Conservation (phyloP, 345 rosid species). For the Ceriops tagal region DNA sequence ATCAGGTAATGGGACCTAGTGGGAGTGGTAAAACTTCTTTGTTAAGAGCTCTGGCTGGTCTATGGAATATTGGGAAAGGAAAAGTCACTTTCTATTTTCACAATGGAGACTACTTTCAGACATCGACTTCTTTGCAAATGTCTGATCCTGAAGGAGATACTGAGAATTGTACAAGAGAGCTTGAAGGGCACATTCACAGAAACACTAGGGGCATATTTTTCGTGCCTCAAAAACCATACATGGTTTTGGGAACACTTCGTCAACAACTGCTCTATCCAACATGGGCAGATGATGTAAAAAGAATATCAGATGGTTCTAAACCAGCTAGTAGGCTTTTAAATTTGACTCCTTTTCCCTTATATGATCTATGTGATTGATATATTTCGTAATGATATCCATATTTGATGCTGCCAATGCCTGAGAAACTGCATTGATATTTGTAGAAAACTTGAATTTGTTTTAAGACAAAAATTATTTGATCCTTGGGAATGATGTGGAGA, state of each 20-base stretch:
- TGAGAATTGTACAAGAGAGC: slow-evolving; percentile 19
- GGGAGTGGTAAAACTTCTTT: slow-evolving; percentile 96
- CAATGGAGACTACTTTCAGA: slow-evolving; percentile 31
- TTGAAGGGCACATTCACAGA: slow-evolving; percentile 28
- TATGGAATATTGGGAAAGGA: slow-evolving; percentile 85
- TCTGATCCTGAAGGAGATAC: slow-evolving; percentile 24
- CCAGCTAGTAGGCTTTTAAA: slow-evolving; percentile 32
- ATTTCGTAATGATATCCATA: neutral
- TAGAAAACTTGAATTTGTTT: too few species aligned
- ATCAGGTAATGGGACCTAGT: slow-evolving; percentile 86
- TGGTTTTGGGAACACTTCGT: slow-evolving; percentile 94
- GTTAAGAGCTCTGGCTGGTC: slow-evolving; percentile 92
- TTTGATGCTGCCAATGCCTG: too few species aligned
- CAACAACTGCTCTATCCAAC: slow-evolving; percentile 92
- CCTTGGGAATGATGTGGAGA: too few species aligned
- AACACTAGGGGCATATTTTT: slow-evolving; percentile 56
- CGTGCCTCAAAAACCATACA: slow-evolving; percentile 96
- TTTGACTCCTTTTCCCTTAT: neutral
- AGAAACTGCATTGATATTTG: too few species aligned
- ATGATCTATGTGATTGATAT: neutral
- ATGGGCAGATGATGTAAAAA: slow-evolving; percentile 44
- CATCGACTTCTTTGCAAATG: slow-evolving; percentile 28
- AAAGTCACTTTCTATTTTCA: slow-evolving; percentile 64
- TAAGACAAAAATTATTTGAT: too few species aligned
- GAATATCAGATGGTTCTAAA: slow-evolving; percentile 26